Evolutionary conservation across 768 basidiomycete species (phyloP).

Genomic region (Myochromella boudieri): DNA sequence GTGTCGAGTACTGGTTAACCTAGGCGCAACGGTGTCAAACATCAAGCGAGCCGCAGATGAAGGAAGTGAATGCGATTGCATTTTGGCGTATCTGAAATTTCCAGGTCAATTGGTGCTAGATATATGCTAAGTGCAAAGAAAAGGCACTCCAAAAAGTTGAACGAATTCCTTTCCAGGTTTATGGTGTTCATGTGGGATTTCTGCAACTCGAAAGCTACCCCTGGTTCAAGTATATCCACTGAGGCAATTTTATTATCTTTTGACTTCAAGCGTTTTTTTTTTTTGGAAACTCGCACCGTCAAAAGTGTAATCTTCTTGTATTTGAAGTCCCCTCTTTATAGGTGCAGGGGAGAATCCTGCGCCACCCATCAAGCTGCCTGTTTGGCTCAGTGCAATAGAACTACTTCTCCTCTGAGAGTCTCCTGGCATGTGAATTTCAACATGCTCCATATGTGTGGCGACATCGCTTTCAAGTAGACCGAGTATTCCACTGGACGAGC

Average conservation of each 20-base stretch:
- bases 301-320: conserved; percentile 66
- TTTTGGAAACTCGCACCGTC: conserved; percentile 43
- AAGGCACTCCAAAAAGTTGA: conserved; percentile 77
- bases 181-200: conserved; percentile 54
- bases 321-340: conserved; percentile 39
- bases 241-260: neutral
- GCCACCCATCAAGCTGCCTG: conserved; percentile 39
- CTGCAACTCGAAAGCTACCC: conserved; percentile 42
- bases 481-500: conserved; percentile 52
- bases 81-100: conserved; percentile 65
- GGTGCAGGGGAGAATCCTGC: conserved; percentile 54
- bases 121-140: neutral
- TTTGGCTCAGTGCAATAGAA: conserved; percentile 50
- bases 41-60: conserved; percentile 42
- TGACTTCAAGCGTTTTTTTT: neutral
- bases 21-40: conserved; percentile 70
- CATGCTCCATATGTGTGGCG: conserved; percentile 46
- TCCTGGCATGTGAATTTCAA: conserved; percentile 53
- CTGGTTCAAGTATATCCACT: conserved; percentile 21
- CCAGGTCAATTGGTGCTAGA: conserved; percentile 14
- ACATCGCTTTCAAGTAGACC: conserved; percentile 41
- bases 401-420: conserved; percentile 59
- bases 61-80: conserved; percentile 67
- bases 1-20: conserved; percentile 63
- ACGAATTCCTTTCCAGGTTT: conserved; percentile 72